These are phyloP conservation scores for Raphanus sativus DNA, from an alignment of 345 rosid species.

Conservation along the genomic window DNA sequence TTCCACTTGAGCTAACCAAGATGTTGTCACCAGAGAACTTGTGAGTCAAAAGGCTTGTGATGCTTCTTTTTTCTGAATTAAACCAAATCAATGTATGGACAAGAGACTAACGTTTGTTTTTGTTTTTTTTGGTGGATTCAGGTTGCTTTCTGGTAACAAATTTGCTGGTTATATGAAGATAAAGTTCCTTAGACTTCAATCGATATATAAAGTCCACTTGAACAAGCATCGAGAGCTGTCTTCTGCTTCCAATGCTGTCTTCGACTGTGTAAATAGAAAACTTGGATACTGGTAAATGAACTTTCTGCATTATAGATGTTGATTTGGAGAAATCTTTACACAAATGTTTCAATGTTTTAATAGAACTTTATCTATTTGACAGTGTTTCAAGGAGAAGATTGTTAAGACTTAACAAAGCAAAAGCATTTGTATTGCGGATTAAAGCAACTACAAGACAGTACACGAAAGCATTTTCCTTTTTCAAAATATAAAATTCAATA, in stretches of 20 bases:
- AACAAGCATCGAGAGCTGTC: slow-evolving; percentile 44
- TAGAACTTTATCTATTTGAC: slow-evolving; percentile 17
- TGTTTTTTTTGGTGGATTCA: slow-evolving; percentile 21
- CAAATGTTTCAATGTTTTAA: neutral
- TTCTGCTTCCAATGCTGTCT: slow-evolving; percentile 21
- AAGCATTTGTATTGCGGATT: slow-evolving; percentile 38
- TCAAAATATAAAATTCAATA: neutral
- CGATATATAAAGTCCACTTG: slow-evolving; percentile 57
- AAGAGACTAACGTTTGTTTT: neutral
- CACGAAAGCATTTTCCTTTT: neutral
- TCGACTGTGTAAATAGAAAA: slow-evolving; percentile 54
- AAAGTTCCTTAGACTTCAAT: slow-evolving; percentile 53
- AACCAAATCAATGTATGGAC: neutral
- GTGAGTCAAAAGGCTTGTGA: slow-evolving; percentile 47
- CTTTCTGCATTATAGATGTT: neutral
- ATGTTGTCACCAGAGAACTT: slow-evolving; percentile 55
- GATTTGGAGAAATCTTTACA: neutral
- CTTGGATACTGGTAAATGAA: slow-evolving; percentile 54
- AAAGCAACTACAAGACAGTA: slow-evolving; percentile 41
- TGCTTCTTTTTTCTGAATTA: slow-evolving; percentile 16
- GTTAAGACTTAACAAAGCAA: slow-evolving; percentile 40
- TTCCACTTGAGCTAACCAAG: slow-evolving; percentile 60
- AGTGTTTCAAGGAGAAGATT: slow-evolving; percentile 59
- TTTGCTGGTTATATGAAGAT: slow-evolving; percentile 53
- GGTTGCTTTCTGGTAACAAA: slow-evolving; percentile 75